Evolutionary conservation across 2,329 filamentous ascomycete species (phyloP).

Genomic region (Hymenoscyphus salicellus): DNA sequence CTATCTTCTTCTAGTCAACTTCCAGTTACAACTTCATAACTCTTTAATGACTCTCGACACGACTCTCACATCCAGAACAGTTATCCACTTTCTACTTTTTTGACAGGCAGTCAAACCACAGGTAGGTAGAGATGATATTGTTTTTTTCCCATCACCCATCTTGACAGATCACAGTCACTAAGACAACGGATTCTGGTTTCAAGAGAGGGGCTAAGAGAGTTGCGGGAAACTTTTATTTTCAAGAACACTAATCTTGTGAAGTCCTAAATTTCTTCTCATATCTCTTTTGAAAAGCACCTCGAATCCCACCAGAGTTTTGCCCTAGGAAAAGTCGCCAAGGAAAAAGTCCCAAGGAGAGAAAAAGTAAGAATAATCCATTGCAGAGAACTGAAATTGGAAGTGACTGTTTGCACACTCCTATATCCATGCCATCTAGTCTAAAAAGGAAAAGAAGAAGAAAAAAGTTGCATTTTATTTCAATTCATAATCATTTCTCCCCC

Average conservation of each 20-base stretch:
- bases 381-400: not conserved
- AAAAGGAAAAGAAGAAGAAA: not conserved
- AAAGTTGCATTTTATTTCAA: not conserved
- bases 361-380: not conserved
- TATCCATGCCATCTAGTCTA: conserved; percentile 1
- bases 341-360: not conserved
- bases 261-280: not conserved
- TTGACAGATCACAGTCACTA: not conserved
- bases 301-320: not conserved
- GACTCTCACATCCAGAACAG: no score
- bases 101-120: no score
- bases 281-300: not conserved
- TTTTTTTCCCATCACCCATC: no score
- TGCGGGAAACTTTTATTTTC: not conserved
- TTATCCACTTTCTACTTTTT: no score
- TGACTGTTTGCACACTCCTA: not conserved
- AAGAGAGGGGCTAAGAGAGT: not conserved
- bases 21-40: no score
- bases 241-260: not conserved
- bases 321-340: not conserved
- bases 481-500: not conserved
- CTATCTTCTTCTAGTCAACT: no score
- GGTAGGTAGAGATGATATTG: no score
- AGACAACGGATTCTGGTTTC: not conserved
- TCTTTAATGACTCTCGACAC: no score